phyloP scores from a whole-genome alignment of 306 rosid genomes.

The Casuarina cunninghamiana region DNA sequence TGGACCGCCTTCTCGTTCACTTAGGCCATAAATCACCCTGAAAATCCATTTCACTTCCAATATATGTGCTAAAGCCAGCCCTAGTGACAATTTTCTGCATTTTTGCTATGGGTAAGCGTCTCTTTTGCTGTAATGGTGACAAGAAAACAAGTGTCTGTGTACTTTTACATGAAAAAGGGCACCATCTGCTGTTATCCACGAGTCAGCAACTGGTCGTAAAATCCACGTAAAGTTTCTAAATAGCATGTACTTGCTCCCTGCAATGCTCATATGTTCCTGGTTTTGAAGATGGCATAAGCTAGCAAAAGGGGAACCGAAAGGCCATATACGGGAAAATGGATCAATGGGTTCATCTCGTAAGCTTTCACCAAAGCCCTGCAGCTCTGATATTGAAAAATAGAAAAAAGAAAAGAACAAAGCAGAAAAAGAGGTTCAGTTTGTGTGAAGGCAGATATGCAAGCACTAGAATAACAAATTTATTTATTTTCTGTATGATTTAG shows the following conservation, averaged over 20 bases:
- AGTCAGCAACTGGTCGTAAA: not conserved
- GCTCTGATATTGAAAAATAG: slow-evolving; percentile 47
- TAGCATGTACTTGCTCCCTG: not conserved
- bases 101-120: not conserved
- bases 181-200: not conserved
- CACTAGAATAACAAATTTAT: not conserved
- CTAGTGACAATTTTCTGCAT: not conserved
- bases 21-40: not conserved
- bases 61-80: not conserved
- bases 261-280: slow-evolving; percentile 40
- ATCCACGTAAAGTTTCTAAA: not conserved
- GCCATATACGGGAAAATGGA: slow-evolving; percentile 70
- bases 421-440: slow-evolving; percentile 6
- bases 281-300: slow-evolving; percentile 55
- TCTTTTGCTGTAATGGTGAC: not conserved
- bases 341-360: slow-evolving; percentile 79
- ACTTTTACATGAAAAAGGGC: not conserved
- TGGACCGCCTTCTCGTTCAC: not conserved
- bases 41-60: not conserved
- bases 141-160: not conserved
- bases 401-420: slow-evolving; percentile 19
- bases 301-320: slow-evolving; percentile 61
- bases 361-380: slow-evolving; percentile 83
- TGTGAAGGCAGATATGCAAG: not conserved
- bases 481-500: not conserved